Percentiles rank a stretch among this genome's conserved stretches.
phyloP scores from a whole-genome alignment of 2,329 filamentous ascomycete genomes.

The Penicillium olsonii region DNA sequence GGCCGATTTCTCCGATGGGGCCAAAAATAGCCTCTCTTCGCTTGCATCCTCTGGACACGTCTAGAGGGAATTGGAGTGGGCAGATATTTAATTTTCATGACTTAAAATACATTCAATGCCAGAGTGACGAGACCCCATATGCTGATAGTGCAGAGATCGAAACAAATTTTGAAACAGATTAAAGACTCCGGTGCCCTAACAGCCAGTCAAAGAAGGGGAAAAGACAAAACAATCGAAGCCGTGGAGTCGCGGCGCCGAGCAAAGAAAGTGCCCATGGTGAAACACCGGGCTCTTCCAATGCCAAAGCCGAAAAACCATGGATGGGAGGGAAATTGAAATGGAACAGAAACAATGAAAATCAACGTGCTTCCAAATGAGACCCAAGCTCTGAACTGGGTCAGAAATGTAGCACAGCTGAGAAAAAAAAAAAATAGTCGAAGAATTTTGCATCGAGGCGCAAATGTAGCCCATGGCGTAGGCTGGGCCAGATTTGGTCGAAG shows the following conservation, averaged over 20 bases:
- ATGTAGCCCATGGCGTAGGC: not conserved
- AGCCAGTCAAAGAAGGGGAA: not conserved
- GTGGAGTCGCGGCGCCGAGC: too few relatives aligned
- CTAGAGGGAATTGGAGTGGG: too few relatives aligned
- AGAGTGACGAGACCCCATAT: not conserved
- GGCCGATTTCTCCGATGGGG: not conserved
- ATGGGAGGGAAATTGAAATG: too few relatives aligned
- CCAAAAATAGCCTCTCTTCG: too few relatives aligned
- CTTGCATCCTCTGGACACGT: too few relatives aligned
- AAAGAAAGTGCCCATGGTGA: not conserved
- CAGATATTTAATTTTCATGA: not conserved
- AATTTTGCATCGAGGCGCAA: not conserved
- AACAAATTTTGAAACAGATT: not conserved
- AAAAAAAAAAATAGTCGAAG: not conserved
- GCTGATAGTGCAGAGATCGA: not conserved
- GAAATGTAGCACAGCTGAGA: not conserved
- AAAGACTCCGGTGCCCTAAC: not conserved
- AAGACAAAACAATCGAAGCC: not conserved
- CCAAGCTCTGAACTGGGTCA: too few relatives aligned
- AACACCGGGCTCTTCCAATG: not conserved
- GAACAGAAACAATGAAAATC: too few relatives aligned
- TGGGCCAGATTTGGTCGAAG: not conserved
- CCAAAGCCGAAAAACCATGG: too few relatives aligned
- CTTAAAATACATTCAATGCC: not conserved
- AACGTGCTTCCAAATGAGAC: too few relatives aligned